phyloP scores from a whole-genome alignment of 768 basidiomycete genomes.

The Panaeolus papilionaceus region DNA sequence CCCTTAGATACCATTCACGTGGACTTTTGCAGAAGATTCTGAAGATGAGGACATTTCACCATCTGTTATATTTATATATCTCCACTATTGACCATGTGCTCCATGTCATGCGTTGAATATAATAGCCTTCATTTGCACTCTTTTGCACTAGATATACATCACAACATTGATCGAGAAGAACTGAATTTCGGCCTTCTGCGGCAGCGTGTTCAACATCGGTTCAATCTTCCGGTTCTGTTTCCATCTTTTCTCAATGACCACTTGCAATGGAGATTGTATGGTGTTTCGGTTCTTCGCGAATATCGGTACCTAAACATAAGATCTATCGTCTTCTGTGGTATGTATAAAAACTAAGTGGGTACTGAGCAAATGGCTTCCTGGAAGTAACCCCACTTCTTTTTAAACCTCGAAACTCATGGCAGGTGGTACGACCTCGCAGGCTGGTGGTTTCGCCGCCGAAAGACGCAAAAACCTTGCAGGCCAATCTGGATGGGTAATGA shows the following conservation, averaged over 20 bases:
- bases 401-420: constrained; percentile 16
- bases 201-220: not conserved
- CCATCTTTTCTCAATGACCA: not conserved
- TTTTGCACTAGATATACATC: not conserved
- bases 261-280: not conserved
- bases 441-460: constrained; percentile 41
- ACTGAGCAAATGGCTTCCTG: not conserved
- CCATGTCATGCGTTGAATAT: constrained; percentile 13
- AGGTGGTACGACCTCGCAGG: constrained; percentile 44
- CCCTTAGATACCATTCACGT: constrained; percentile 17
- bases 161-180: not conserved
- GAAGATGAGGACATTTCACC: constrained; percentile 28
- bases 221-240: not conserved
- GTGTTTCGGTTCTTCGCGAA: not conserved
- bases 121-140: constrained; percentile 8
- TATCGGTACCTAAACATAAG: not conserved
- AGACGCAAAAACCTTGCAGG: constrained; percentile 65
- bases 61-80: constrained; percentile 29
- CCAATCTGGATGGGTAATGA: constrained; percentile 66
- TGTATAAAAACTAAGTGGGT: constrained; percentile 7
- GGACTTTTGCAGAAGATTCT: constrained; percentile 21
- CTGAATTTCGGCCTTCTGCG: not conserved
- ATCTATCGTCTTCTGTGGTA: not conserved
- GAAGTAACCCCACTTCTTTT: constrained; percentile 12
- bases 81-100: constrained; percentile 33